These are phyloP conservation scores for Pseudogymnoascus sp. DNA, from an alignment of 2,329 filamentous ascomycete species.

Conservation along the genomic window DNA sequence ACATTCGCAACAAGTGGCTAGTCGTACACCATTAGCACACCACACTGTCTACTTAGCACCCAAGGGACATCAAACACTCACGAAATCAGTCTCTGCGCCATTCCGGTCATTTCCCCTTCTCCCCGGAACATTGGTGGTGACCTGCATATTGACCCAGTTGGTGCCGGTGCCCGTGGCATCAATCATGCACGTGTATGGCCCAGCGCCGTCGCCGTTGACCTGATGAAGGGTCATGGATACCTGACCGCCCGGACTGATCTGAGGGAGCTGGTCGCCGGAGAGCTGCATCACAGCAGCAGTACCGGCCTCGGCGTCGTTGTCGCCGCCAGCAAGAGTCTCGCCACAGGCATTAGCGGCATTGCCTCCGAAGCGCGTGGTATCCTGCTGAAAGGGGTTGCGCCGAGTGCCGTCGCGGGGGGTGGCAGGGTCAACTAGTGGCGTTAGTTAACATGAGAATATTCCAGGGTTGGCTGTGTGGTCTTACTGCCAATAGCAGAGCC, in stretches of 20 bases:
- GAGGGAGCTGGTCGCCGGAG: constrained; percentile 50
- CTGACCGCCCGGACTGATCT: constrained; percentile 49
- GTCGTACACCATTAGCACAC: constrained; percentile 14
- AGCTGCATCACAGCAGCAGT: constrained; percentile 51
- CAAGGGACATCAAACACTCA: constrained; percentile 15
- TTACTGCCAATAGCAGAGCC: constrained; percentile 43
- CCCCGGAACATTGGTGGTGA: constrained; percentile 47
- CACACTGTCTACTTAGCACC: background rate
- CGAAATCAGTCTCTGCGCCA: constrained; percentile 29
- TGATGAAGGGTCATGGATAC: constrained; percentile 59
- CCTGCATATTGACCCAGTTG: constrained; percentile 46
- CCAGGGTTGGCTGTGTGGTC: constrained; percentile 7
- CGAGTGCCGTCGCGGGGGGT: constrained; percentile 56
- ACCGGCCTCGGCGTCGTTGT: constrained; percentile 50
- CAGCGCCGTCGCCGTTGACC: constrained; percentile 60
- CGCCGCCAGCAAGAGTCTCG: constrained; percentile 50
- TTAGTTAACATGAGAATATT: constrained; percentile 18
- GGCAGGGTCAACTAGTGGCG: constrained; percentile 42
- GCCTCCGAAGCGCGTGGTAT: constrained; percentile 55
- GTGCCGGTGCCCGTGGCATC: constrained; percentile 51
- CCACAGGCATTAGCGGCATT: constrained; percentile 45
- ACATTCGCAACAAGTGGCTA: constrained; percentile 52
- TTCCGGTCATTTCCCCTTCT: constrained; percentile 38
- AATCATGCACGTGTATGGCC: constrained; percentile 51
- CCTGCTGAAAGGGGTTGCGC: constrained; percentile 56